Conservation (phyloP, 306 rosid species). For the Herpetospermum pedunculosum region DNA sequence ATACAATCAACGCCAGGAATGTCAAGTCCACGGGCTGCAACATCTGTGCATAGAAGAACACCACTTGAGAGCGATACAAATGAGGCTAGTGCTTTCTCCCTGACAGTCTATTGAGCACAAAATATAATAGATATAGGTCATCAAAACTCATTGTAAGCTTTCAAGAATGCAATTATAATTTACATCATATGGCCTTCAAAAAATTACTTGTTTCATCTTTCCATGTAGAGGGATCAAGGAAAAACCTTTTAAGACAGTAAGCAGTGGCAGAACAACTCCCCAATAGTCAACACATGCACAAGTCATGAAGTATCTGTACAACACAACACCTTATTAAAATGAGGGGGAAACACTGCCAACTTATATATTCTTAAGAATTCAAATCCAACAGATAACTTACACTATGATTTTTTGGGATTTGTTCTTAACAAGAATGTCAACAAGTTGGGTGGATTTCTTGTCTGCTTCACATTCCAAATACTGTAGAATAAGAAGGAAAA, state of each 20-base stretch:
- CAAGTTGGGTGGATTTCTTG: constrained; percentile 77
- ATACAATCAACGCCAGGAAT: constrained; percentile 93
- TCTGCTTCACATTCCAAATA: constrained; percentile 81
- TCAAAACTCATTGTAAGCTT: neutral
- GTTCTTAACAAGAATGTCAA: constrained; percentile 63
- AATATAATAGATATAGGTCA: neutral
- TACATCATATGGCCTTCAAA: neutral
- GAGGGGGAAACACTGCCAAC: neutral
- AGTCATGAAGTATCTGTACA: constrained; percentile 84
- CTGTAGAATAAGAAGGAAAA: constrained; percentile 37
- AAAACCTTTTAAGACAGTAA: constrained; percentile 49
- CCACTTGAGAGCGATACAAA: constrained; percentile 80
- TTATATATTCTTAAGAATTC: neutral
- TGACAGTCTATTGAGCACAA: constrained; percentile 35
- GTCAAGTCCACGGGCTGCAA: constrained; percentile 97
- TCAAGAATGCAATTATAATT: constrained; percentile 10
- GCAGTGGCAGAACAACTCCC: constrained; percentile 82
- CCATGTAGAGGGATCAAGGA: constrained; percentile 69
- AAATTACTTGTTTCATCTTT: constrained; percentile 82
- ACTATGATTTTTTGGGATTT: constrained; percentile 49
- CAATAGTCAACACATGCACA: constrained; percentile 94
- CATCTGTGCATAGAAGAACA: constrained; percentile 86
- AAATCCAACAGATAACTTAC: constrained; percentile 31
- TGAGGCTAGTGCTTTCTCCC: constrained; percentile 80
- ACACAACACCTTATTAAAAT: constrained; percentile 5